Percentiles rank a stretch among this genome's conserved stretches.
phyloP scores from a whole-genome alignment of 345 rosid species.

The Cardamine resedifolia region DNA sequence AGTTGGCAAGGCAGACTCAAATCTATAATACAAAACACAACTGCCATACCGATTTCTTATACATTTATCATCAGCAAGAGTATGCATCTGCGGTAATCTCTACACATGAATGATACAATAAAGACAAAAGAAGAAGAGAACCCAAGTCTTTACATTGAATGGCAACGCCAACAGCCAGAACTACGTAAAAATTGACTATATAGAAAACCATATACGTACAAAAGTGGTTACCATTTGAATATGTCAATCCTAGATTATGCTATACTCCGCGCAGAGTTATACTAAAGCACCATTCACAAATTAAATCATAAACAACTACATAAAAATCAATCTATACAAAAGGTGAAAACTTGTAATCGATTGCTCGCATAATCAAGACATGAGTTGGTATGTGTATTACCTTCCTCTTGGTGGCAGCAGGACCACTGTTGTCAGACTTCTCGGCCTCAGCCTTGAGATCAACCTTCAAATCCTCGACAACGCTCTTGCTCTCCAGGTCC shows the following conservation, averaged over 20 bases:
- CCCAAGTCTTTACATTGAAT: neutral
- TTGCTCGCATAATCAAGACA: neutral
- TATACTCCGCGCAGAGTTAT: neutral
- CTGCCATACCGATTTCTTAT: neutral
- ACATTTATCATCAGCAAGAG: neutral
- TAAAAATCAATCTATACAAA: conserved; percentile 15
- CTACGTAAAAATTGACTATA: neutral
- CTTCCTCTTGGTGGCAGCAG: conserved; percentile 49
- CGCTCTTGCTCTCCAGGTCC: conserved; percentile 96
- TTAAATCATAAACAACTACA: neutral
- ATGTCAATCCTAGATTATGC: neutral
- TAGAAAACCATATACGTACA: neutral
- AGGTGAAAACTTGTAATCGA: neutral
- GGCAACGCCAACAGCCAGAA: neutral
- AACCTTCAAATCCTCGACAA: conserved; percentile 96
- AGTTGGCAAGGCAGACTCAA: neutral
- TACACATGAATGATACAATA: neutral
- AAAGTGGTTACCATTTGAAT: neutral
- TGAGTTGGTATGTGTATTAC: conserved; percentile 34
- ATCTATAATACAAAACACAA: neutral
- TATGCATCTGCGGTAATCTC: neutral
- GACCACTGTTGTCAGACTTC: conserved; percentile 58
- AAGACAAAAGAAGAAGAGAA: no score
- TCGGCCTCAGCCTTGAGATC: conserved; percentile 96
- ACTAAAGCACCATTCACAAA: neutral